phyloP scores from a whole-genome alignment of 73 alveolate genomes.

The Paramecium caudatum region DNA sequence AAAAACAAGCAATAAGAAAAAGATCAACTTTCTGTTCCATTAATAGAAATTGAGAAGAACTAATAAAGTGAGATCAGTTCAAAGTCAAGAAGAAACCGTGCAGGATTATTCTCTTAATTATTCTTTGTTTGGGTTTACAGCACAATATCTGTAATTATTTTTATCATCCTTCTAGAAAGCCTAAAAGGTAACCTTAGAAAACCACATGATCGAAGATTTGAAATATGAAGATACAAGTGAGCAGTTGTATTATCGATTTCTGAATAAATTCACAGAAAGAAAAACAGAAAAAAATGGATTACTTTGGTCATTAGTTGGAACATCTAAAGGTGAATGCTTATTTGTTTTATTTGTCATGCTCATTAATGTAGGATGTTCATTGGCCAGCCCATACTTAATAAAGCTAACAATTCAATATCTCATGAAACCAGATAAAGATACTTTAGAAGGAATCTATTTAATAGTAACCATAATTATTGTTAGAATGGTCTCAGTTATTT shows the following conservation, averaged over 20 bases:
- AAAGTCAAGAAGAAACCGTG: conserved; percentile 37
- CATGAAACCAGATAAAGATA: not conserved
- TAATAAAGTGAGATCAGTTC: no score
- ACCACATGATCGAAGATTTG: conserved; percentile 33
- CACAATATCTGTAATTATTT: not conserved
- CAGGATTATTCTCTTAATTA: not conserved
- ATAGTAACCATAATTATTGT: not conserved
- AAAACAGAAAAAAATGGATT: not conserved
- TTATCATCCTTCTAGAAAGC: not conserved
- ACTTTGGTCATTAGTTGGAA: not conserved
- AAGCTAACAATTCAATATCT: not conserved
- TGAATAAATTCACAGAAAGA: not conserved
- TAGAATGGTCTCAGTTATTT: not conserved
- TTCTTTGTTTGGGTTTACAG: conserved; percentile 37
- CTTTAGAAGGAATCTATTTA: not conserved
- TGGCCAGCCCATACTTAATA: conserved; percentile 4
- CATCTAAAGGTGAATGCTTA: not conserved
- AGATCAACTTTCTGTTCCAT: no score
- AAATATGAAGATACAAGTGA: not conserved
- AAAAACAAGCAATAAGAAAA: no score
- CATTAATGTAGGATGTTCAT: not conserved
- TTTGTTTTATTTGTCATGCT: not conserved
- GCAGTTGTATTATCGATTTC: not conserved
- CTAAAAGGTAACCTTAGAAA: not conserved
- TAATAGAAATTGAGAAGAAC: no score